Evolutionary conservation across 176 grass and related monocot species (phyloP), one percentile per base, ranked within the genome.

Genomic region (Metroxylon sagu): DNA sequence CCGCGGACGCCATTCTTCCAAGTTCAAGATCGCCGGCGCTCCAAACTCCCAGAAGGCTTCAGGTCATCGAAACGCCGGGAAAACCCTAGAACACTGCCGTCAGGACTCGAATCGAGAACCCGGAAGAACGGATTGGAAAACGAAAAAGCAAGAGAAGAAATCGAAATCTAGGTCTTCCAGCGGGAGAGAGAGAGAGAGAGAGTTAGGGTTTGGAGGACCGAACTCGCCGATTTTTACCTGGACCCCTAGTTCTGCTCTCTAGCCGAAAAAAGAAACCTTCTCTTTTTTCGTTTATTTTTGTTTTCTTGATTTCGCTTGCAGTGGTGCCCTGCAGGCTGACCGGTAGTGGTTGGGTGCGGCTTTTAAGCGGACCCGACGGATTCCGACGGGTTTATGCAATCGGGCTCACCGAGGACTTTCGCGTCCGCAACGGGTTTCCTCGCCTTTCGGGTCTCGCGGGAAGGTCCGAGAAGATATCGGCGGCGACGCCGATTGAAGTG

Each of bases 261-360:
- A 1, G 10, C 35, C 2, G 6, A 31, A 43, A 43, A 43, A 43
- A 14, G 12, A 43, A 14, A 10, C 12, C 8, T 14, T 2, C 8
- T 8, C 12, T 43, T 43, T 43, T 43, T 43, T 1, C 12, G 8
- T 10, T 43, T 43, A 2, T 43, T 43, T 7, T 43, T 43, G 35
- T 14, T 10, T 43, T 43, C 35, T 14, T 2, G 35, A 3, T 43
- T 43, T 8, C 6, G 5, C 31, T 35, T 5, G 31, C 79, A 4
- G 67, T 57, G 79, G 48, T 64, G 71, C 66, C 70, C 68, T 58
- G 71, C 65, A 59, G 59, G 29, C 39, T 56, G 60, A 67, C 73
- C n/a, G 30, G 10, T 68, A 62, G 56, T 56, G 75, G 64, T 53
- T 62, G 73, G 66, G 21, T 23, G 21, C 61, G 64, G 2, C 50